Conservation (phyloP, 768 basidiomycete species). For the Xerocomellus intermedius region DNA sequence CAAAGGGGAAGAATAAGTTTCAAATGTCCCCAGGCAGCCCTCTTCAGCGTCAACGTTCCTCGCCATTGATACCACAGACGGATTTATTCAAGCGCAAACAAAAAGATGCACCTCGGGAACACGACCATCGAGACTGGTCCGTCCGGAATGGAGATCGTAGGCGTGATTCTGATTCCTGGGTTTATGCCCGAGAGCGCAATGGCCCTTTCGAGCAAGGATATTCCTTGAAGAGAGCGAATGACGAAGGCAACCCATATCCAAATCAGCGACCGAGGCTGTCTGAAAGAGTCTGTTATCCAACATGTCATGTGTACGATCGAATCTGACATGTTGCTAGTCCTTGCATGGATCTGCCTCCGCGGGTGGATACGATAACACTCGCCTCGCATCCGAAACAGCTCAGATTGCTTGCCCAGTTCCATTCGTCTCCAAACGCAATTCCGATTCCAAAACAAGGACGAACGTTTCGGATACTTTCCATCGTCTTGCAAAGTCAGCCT, state of each 20-base stretch:
- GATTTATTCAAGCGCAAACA: constrained; percentile 41
- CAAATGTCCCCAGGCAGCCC: constrained; percentile 22
- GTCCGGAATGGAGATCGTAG: constrained; percentile 22
- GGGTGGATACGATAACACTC: constrained; percentile 3
- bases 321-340: constrained; percentile 18
- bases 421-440: background rate
- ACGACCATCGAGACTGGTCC: constrained; percentile 23
- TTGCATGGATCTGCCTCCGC: constrained; percentile 7
- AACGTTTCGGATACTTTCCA: constrained; percentile 35
- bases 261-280: constrained; percentile 27
- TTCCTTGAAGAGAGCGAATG: constrained; percentile 27
- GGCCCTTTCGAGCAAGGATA: constrained; percentile 11
- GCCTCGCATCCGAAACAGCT: constrained; percentile 6
- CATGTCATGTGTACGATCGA: background rate
- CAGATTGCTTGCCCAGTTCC: background rate
- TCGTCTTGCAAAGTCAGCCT: constrained; percentile 36
- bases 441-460: constrained; percentile 1
- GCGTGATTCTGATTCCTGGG: constrained; percentile 25
- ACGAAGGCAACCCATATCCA: constrained; percentile 24
- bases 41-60: constrained; percentile 24
- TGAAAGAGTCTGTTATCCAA: constrained; percentile 28
- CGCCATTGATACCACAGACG: constrained; percentile 43
- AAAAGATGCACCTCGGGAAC: constrained; percentile 22
- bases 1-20: constrained; percentile 23
- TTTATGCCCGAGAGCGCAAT: constrained; percentile 19